Conservation (phyloP, 2,329 filamentous ascomycete species). For the Monosporascus cannonballus region DNA sequence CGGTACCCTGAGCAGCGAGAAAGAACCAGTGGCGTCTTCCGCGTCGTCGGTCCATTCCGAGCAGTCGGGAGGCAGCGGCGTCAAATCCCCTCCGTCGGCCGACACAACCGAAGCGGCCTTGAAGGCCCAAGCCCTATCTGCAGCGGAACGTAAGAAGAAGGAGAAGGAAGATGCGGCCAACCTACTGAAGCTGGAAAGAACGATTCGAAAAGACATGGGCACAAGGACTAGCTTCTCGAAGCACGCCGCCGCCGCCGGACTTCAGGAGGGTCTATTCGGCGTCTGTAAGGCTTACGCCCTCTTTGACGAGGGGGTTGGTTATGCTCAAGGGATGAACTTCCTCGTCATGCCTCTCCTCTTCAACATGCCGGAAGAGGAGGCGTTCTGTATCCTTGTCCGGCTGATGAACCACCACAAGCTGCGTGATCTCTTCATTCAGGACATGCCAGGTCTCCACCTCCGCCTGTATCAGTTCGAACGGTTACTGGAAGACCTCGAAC, state of each 20-base stretch:
- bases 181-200: slow-evolving; percentile 80
- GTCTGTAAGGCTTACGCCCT: slow-evolving; percentile 97
- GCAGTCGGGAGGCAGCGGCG: slow-evolving; percentile 54
- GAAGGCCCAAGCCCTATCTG: slow-evolving; percentile 58
- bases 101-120: slow-evolving; percentile 60
- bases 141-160: slow-evolving; percentile 68
- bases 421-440: slow-evolving; percentile 86
- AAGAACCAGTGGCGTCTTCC: slow-evolving; percentile 67
- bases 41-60: slow-evolving; percentile 81
- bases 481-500: slow-evolving; percentile 86
- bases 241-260: slow-evolving; percentile 81
- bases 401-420: slow-evolving; percentile 96
- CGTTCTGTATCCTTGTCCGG: slow-evolving; percentile 86
- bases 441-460: slow-evolving; percentile 94
- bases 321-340: slow-evolving; percentile 99
- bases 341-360: slow-evolving; percentile 94
- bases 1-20: slow-evolving; percentile 49
- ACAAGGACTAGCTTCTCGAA: slow-evolving; percentile 94
- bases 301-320: slow-evolving; percentile 90
- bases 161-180: slow-evolving; percentile 70
- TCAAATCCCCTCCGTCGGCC: slow-evolving; percentile 47
- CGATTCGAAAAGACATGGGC: slow-evolving; percentile 84
- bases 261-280: slow-evolving; percentile 90
- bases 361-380: slow-evolving; percentile 97
- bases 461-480: slow-evolving; percentile 94